A percentile compares a stretch with the other conserved stretches of the same genome.
These are phyloP conservation scores for Flaveria ramosissima DNA, from an alignment of 129 eudicot species.

Conservation along the genomic window DNA sequence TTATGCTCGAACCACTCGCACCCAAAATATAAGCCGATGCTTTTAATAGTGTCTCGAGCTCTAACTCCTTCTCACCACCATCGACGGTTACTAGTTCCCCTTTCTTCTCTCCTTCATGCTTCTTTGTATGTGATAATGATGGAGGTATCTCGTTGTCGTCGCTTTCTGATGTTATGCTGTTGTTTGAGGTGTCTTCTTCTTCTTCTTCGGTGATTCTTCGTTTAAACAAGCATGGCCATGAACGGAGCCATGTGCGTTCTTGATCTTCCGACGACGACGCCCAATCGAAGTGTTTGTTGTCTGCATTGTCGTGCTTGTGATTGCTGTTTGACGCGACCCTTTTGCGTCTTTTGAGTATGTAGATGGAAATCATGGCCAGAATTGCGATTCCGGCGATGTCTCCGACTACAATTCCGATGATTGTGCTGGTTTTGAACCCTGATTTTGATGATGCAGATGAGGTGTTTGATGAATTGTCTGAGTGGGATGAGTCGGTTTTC, in stretches of 20 bases:
- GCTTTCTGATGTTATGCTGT: constrained; percentile 42
- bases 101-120: constrained; percentile 36
- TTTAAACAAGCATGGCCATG: constrained; percentile 68
- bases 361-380: constrained; percentile 46
- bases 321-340: constrained; percentile 26
- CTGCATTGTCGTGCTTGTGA: constrained; percentile 34
- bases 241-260: constrained; percentile 54
- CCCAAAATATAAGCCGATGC: constrained; percentile 93
- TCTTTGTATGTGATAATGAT: not conserved
- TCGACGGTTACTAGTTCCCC: constrained; percentile 81
- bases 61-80: constrained; percentile 77
- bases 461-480: constrained; percentile 39
- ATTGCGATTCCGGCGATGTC: constrained; percentile 63
- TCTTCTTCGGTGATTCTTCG: constrained; percentile 40
- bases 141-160: constrained; percentile 32
- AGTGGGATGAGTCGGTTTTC: constrained; percentile 39
- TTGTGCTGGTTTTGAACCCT: constrained; percentile 54
- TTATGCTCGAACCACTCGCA: constrained; percentile 80
- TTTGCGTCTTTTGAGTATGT: constrained; percentile 43
- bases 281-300: constrained; percentile 59
- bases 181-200: constrained; percentile 44
- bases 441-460: constrained; percentile 30
- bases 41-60: constrained; percentile 75
- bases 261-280: constrained; percentile 52
- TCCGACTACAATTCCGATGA: constrained; percentile 66